phyloP scores from a whole-genome alignment of 2,329 filamentous ascomycete species.

The Dactylellina leptospora region DNA sequence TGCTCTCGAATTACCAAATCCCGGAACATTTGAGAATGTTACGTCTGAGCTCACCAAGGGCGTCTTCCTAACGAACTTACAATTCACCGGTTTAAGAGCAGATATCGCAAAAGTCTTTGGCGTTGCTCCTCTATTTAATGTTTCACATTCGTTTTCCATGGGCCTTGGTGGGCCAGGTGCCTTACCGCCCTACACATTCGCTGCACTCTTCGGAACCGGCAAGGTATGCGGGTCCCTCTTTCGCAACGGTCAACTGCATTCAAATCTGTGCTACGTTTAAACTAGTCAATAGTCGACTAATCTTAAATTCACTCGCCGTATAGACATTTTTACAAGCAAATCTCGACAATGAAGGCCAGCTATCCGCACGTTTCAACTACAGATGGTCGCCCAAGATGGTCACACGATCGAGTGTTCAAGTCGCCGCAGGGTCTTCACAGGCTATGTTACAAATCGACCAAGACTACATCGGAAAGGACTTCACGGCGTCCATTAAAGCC shows the following conservation, averaged over 20 bases:
- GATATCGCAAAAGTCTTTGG: slow-evolving; percentile 97
- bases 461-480: slow-evolving; percentile 92
- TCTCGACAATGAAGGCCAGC: slow-evolving; percentile 87
- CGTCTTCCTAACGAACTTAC: slow-evolving; percentile 94
- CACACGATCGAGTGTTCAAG: slow-evolving; percentile 86
- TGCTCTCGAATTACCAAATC: slow-evolving; percentile 87
- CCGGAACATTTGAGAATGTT: slow-evolving; percentile 88
- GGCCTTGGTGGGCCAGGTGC: slow-evolving; percentile 73
- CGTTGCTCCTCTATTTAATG: slow-evolving; percentile 91
- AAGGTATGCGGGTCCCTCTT: slow-evolving; percentile 76
- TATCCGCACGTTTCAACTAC: slow-evolving; percentile 91
- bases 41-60: slow-evolving; percentile 93
- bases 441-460: slow-evolving; percentile 94
- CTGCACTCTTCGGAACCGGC: slow-evolving; percentile 89
- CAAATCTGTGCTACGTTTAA: no score
- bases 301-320: neutral
- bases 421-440: slow-evolving; percentile 76
- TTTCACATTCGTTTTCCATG: slow-evolving; percentile 96
- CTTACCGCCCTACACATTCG: slow-evolving; percentile 93
- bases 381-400: slow-evolving; percentile 82
- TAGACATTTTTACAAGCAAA: slow-evolving; percentile 96
- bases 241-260: no score
- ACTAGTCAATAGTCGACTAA: neutral
- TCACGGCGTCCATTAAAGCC: slow-evolving; percentile 89
- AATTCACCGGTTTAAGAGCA: slow-evolving; percentile 94